These are phyloP conservation scores for Musa schizocarpa DNA, from an alignment of 176 grass and related monocot species.

Conservation along the genomic window DNA sequence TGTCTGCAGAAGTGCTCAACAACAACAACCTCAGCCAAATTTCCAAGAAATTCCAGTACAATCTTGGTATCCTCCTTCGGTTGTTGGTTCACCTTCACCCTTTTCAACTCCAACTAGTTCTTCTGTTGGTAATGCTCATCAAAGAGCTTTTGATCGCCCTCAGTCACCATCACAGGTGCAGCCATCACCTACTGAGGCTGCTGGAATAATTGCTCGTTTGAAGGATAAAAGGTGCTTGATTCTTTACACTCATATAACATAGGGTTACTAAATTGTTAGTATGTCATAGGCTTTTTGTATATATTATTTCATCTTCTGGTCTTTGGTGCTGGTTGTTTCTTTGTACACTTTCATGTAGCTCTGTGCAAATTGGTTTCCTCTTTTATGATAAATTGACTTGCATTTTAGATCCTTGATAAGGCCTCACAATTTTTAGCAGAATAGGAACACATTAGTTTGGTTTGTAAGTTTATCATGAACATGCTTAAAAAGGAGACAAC, in stretches of 20 bases:
- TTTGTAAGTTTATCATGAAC: no score
- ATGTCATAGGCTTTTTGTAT: not conserved
- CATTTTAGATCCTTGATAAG: no score
- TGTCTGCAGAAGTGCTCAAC: slow-evolving; percentile 33
- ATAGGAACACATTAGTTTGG: no score
- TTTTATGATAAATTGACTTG: no score
- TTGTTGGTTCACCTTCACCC: slow-evolving; percentile 42
- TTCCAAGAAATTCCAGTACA: slow-evolving; percentile 53
- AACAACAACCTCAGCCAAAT: slow-evolving; percentile 50
- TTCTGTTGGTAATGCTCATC: slow-evolving; percentile 37
- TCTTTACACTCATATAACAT: slow-evolving; percentile 7
- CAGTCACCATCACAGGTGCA: slow-evolving; percentile 53
- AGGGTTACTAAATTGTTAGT: not conserved
- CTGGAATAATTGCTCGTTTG: slow-evolving; percentile 62
- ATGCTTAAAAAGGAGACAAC: no score
- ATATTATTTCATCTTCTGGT: not conserved
- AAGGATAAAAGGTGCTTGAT: slow-evolving; percentile 69
- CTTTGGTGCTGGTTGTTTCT: no score
- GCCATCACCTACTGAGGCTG: slow-evolving; percentile 71
- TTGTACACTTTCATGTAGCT: no score
- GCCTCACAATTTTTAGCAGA: no score
- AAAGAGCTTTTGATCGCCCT: slow-evolving; percentile 48
- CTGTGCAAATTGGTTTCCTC: no score
- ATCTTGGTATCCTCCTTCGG: slow-evolving; percentile 74
- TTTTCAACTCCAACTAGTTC: slow-evolving; percentile 44